phyloP scores from a whole-genome alignment of 2,329 filamentous ascomycete species.

The Pseudohalonectria lignicola region DNA sequence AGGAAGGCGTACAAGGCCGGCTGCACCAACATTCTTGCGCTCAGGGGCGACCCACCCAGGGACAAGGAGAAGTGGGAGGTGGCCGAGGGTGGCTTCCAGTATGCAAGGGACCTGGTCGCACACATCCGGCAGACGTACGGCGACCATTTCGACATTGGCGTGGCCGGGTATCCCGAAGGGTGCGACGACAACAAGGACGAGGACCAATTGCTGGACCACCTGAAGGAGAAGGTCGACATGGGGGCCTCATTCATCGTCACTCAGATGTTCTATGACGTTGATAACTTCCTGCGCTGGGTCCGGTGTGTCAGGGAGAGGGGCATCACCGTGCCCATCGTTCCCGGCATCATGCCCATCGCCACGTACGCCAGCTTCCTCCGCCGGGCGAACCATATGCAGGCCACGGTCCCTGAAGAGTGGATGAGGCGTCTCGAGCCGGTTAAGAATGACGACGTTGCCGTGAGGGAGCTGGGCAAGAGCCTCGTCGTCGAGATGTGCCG shows the following conservation, averaged over 20 bases:
- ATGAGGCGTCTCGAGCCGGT: conserved; percentile 74
- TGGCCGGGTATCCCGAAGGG: conserved; percentile 93
- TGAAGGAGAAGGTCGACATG: conserved; percentile 95
- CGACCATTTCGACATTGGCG: conserved; percentile 92
- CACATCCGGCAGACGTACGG: conserved; percentile 73
- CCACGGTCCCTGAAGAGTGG: conserved; percentile 72
- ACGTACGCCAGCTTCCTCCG: conserved; percentile 90
- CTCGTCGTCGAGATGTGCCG: conserved; percentile 86
- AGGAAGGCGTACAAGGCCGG: conserved; percentile 84
- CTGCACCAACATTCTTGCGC: conserved; percentile 92
- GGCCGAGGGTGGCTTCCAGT: conserved; percentile 76
- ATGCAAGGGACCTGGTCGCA: conserved; percentile 73
- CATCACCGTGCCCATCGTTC: conserved; percentile 60
- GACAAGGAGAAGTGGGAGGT: conserved; percentile 92
- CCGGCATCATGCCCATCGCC: conserved; percentile 89
- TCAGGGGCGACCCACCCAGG: conserved; percentile 86
- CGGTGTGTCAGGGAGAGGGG: conserved; percentile 74
- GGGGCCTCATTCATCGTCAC: conserved; percentile 92
- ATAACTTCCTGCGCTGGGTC: conserved; percentile 90
- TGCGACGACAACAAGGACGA: conserved; percentile 87
- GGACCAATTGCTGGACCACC: conserved; percentile 73
- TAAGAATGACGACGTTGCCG: conserved; percentile 92
- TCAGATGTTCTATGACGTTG: conserved; percentile 98
- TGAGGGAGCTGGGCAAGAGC: conserved; percentile 78
- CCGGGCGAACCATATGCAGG: conserved; percentile 84